A percentile compares a stretch with the other conserved stretches of the same genome.
These are phyloP conservation scores for Periconia digitata DNA, from an alignment of 2,329 filamentous ascomycete species.

Conservation along the genomic window DNA sequence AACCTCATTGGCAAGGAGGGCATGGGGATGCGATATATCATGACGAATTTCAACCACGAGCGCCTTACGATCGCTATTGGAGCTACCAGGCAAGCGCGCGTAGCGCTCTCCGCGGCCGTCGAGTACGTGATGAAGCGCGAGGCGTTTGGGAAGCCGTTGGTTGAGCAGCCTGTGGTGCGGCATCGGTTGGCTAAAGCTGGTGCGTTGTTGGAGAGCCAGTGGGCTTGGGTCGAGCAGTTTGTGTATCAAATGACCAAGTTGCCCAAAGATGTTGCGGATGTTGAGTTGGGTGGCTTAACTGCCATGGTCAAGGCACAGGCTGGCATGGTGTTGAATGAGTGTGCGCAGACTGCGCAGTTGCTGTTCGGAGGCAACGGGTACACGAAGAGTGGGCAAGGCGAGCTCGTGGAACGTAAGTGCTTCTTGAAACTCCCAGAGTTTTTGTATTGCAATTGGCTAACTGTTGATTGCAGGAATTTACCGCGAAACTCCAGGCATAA, in stretches of 20 bases:
- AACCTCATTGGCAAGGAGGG: conserved; percentile 73
- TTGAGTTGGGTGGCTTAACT: conserved; percentile 69
- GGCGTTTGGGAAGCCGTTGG: conserved; percentile 67
- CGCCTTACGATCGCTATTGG: conserved; percentile 67
- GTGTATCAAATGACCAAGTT: conserved; percentile 68
- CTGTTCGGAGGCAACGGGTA: conserved; percentile 76
- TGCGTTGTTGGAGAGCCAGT: conserved; percentile 68
- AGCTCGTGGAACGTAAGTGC: conserved; percentile 67
- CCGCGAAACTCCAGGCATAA: conserved; percentile 62
- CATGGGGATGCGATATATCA: conserved; percentile 72
- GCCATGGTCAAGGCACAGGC: conserved; percentile 72
- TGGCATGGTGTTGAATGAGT: conserved; percentile 71
- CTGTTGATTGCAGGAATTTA: conserved; percentile 53
- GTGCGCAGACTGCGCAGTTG: conserved; percentile 67
- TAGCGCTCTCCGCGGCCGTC: conserved; percentile 62
- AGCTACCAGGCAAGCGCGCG: conserved; percentile 62
- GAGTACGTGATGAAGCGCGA: conserved; percentile 67
- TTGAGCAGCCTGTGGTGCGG: conserved; percentile 74
- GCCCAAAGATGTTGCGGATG: conserved; percentile 60
- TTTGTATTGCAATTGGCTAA: conserved; percentile 9
- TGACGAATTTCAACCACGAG: conserved; percentile 82
- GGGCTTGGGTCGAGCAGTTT: conserved; percentile 73
- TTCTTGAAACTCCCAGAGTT: neutral
- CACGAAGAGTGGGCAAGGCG: conserved; percentile 69
- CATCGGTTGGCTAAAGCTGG: conserved; percentile 72